These are phyloP conservation scores for Coprinopsis cinerea DNA, from an alignment of 768 basidiomycete genomes.

Conservation along the genomic window DNA sequence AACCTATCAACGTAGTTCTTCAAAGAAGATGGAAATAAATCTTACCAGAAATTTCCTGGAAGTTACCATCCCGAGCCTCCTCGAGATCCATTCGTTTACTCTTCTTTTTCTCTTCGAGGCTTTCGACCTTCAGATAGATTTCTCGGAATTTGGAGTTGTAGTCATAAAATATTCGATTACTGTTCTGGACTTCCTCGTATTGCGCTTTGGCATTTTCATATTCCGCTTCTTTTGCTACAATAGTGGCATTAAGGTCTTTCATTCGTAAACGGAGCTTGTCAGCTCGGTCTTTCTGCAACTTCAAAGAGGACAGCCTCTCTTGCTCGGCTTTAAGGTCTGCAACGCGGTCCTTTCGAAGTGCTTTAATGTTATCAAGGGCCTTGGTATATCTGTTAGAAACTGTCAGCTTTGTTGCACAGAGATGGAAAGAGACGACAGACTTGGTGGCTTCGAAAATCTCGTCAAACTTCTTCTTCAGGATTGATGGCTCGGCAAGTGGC, in stretches of 20 bases:
- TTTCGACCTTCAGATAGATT: conserved; percentile 66
- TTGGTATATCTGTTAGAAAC: conserved; percentile 76
- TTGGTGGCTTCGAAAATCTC: conserved; percentile 99
- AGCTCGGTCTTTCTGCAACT: conserved; percentile 77
- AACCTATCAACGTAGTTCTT: conserved; percentile 6
- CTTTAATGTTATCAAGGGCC: conserved; percentile 88
- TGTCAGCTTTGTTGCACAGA: not conserved
- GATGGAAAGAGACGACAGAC: conserved; percentile 31
- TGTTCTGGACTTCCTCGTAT: conserved; percentile 57
- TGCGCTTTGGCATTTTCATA: conserved; percentile 65
- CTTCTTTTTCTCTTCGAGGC: conserved; percentile 54
- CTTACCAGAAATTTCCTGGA: conserved; percentile 64
- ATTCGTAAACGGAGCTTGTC: conserved; percentile 75
- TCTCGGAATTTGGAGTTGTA: conserved; percentile 82
- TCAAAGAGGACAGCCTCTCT: conserved; percentile 72
- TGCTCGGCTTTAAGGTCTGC: conserved; percentile 92
- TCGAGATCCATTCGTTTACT: conserved; percentile 56
- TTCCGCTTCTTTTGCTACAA: conserved; percentile 67
- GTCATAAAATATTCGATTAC: conserved; percentile 79
- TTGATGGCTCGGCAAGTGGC: conserved; percentile 88
- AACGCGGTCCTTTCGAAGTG: conserved; percentile 82
- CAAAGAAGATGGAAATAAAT: not conserved
- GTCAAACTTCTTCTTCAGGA: conserved; percentile 98
- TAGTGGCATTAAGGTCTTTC: conserved; percentile 49
- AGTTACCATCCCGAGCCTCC: conserved; percentile 49